Base-by-base conservation (phyloP, 148 eudicot species). In the Talinum fruticosum region DNA sequence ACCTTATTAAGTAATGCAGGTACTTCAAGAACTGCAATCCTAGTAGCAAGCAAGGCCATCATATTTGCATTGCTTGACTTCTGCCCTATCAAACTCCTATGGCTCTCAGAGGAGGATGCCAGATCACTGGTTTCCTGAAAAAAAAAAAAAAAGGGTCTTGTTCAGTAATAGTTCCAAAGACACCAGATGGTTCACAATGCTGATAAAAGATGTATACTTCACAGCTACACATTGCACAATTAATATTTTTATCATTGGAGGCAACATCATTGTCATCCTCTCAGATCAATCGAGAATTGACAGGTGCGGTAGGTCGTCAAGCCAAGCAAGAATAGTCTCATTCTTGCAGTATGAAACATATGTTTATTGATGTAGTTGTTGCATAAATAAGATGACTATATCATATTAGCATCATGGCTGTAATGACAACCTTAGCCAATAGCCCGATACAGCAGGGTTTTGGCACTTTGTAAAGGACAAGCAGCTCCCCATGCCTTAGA, bases 1-100 rank as follows among this genome's bases (percentile, higher is more conserved):
- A 92, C 99, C 97, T 88, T 54, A 45, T 70, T 75, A 49, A 71
- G 44, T 79, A 79, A 69, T 28, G 85, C 66, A 69, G 94, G 80
- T 76, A 91, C 75, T 77, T 79, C 76, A 61, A 96, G 93, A 83
- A 96, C 80, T 36, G 89, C 97, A 74, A 96, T 85, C 80, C 90
- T 90, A 16, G 94, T 72, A 70, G 89, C 87, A 35, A 87, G 78
- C 78, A 85, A 79, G 76, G 84, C 88, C 84, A 85, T 82, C 47
- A 79, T 57, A 77, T 76, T 74, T 57, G 83, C 86, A 81, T 77
- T 72, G 59, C 74, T 83, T 8, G 70, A 82, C 33, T 76, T 80
- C 70, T 24, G 78, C 75, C 51, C 68, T 2, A 59, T 65, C 79
- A 74, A 71, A 34, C 47, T 77, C 78, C 75, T 82, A 38, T 65